Percentiles rank a stretch among this genome's conserved stretches.
Evolutionary conservation across 257 asterid genomes (phyloP).

Genomic region (Ophiorrhiza pumila): DNA sequence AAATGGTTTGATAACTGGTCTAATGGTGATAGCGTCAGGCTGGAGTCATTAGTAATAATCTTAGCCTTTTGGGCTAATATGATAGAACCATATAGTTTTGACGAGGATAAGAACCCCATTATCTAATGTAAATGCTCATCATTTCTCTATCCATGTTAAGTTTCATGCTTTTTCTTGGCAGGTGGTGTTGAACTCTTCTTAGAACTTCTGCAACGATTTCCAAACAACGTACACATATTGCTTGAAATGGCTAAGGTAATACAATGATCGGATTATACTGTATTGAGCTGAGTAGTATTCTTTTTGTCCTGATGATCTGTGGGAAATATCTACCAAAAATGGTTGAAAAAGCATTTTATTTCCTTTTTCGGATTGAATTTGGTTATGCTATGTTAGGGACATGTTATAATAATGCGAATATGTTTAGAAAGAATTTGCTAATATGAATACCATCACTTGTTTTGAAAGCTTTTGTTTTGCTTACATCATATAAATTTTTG

Average conservation of each 20-base stretch:
- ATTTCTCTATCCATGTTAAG: background rate
- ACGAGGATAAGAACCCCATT: background rate
- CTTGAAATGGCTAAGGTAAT: slow-evolving; percentile 98
- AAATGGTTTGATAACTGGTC: background rate
- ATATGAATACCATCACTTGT: background rate
- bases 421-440: background rate
- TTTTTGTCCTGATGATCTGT: too few species aligned
- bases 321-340: background rate
- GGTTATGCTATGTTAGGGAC: background rate
- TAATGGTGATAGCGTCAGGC: background rate
- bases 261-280: slow-evolving; percentile 1
- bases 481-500: background rate
- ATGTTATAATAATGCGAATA: background rate
- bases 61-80: background rate
- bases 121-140: background rate
- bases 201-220: slow-evolving; percentile 93
- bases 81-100: background rate
- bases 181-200: slow-evolving; percentile 88
- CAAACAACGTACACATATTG: slow-evolving; percentile 75
- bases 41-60: background rate
- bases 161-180: slow-evolving; percentile 28
- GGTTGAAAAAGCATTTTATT: background rate
- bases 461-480: background rate
- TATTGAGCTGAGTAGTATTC: background rate
- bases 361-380: background rate